A percentile compares a stretch with the other conserved stretches of the same genome.
phyloP scores from a whole-genome alignment of 345 rosid species.

The Lumnitzera racemosa region DNA sequence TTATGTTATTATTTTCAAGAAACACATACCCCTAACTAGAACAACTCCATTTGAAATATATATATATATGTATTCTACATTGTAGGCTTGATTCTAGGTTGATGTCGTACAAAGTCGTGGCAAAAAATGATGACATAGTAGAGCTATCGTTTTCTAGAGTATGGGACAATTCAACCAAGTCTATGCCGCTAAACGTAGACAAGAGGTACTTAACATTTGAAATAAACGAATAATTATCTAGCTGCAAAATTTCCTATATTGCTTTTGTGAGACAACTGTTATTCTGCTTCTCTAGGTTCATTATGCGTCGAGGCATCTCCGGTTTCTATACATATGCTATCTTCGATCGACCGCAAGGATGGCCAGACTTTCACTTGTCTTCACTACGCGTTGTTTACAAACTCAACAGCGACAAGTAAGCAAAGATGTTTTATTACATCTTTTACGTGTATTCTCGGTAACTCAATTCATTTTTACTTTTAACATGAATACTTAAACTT shows the following conservation, averaged over 20 bases:
- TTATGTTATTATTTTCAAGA: too few species aligned
- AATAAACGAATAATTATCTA: too few species aligned
- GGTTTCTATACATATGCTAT: conserved; percentile 13
- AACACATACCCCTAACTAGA: too few species aligned
- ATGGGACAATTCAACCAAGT: conserved; percentile 4
- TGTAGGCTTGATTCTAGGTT: too few species aligned
- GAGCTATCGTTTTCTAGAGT: conserved; percentile 13
- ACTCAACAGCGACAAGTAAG: conserved; percentile 9
- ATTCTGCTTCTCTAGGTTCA: conserved; percentile 4
- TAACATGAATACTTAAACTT: not conserved
- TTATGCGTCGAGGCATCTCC: conserved; percentile 1
- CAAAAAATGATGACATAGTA: not conserved
- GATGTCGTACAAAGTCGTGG: conserved; percentile 1
- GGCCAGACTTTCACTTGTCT: conserved; percentile 6
- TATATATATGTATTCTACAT: too few species aligned
- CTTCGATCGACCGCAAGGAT: conserved; percentile 9
- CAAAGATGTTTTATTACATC: not conserved
- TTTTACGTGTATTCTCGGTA: too few species aligned
- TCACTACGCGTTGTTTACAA: conserved; percentile 11
- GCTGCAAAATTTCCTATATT: not conserved
- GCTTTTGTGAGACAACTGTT: too few species aligned
- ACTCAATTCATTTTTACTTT: too few species aligned
- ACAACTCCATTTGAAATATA: too few species aligned
- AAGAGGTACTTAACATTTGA: conserved; percentile 8
- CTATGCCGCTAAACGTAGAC: conserved; percentile 11